Base-by-base conservation (phyloP, 2,329 filamentous ascomycete genomes). In the Gnomoniopsis sp. region DNA sequence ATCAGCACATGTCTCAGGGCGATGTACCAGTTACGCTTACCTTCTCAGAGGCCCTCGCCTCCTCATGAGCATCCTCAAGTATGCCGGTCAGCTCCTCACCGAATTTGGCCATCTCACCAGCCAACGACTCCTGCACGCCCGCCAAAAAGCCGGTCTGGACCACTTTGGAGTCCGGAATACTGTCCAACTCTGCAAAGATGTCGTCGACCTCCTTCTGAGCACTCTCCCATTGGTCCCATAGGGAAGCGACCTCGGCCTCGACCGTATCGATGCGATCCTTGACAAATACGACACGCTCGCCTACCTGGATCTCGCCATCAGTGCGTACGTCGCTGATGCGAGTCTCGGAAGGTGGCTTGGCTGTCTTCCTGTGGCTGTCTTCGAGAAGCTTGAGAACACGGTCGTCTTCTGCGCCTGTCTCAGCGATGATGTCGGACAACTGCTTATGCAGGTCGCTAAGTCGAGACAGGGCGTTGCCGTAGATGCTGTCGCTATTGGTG, bases 141-240 rank as follows among this genome's bases (percentile, higher is more conserved):
- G 21, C 46, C 7, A 22, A 26, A 17, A 26, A 34, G 22, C 36
- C 12, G 1, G n/a, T 21, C 26, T 59, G 48, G 14, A 15, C 41
- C n/a, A 17, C 41, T 21, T 47, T 23, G 11, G 14, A 36, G 4
- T 33, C 36, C 12, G 30, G 53, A 12, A 17, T n/a, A 4, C 53
- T 41, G 3, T 49, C 12, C 21, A 66, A 38, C 12, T 52, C 58
- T 11, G 46, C 51, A 10, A 64, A 34, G 2, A 68, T 65, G 60
- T 74, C 71, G 19, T 74, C 67, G 1, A 71, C 68, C 12, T 74
- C 72, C 2, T 79, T 76, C n/a, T 78, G 77, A 10, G 76, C 74
- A 21, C 62, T 59, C 30, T 57, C 77, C 74, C 59, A 79, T 68
- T 66, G 60, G 6, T 57, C 30, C 66, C 65, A 67, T 4, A 66